phyloP scores from a whole-genome alignment of 1,284 basidiomycete species.

The Phenoliferia sp. region DNA sequence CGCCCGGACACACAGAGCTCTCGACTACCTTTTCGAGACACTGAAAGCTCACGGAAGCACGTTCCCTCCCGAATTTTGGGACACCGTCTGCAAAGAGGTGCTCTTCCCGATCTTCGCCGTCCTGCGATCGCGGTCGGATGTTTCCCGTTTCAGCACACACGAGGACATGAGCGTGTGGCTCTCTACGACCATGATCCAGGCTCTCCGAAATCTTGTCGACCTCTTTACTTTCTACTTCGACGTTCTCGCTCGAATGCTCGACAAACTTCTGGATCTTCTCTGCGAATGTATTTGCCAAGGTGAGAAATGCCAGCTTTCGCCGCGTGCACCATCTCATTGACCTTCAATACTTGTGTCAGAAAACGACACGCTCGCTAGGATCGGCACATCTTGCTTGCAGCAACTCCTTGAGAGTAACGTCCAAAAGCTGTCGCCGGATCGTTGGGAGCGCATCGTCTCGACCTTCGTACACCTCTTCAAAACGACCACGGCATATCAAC shows the following conservation, averaged over 20 bases:
- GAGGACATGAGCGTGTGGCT: constrained; percentile 99
- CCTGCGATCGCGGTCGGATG: constrained; percentile 70
- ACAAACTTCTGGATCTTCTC: constrained; percentile 85
- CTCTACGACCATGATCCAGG: constrained; percentile 98
- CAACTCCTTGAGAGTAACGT: constrained; percentile 93
- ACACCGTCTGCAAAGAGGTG: constrained; percentile 91
- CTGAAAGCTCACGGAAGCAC: constrained; percentile 83
- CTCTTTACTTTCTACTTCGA: constrained; percentile 96
- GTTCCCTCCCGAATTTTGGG: constrained; percentile 94
- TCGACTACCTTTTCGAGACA: constrained; percentile 92
- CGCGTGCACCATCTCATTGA: background rate
- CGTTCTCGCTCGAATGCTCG: constrained; percentile 80
- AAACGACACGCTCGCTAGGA: constrained; percentile 95
- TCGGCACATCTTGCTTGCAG: constrained; percentile 96
- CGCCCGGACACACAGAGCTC: constrained; percentile 55
- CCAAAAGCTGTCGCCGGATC: constrained; percentile 70
- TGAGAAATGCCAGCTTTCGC: constrained; percentile 42
- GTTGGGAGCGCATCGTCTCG: constrained; percentile 88
- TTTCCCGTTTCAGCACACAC: constrained; percentile 88
- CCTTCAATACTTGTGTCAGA: constrained; percentile 52
- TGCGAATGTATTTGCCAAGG: constrained; percentile 99
- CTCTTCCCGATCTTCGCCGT: constrained; percentile 99
- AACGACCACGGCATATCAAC: constrained; percentile 94
- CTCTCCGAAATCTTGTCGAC: constrained; percentile 89
- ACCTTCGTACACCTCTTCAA: constrained; percentile 94